phyloP scores from a whole-genome alignment of 225 moss, liverwort and hornwort species.

The Anthoceros angustus region DNA sequence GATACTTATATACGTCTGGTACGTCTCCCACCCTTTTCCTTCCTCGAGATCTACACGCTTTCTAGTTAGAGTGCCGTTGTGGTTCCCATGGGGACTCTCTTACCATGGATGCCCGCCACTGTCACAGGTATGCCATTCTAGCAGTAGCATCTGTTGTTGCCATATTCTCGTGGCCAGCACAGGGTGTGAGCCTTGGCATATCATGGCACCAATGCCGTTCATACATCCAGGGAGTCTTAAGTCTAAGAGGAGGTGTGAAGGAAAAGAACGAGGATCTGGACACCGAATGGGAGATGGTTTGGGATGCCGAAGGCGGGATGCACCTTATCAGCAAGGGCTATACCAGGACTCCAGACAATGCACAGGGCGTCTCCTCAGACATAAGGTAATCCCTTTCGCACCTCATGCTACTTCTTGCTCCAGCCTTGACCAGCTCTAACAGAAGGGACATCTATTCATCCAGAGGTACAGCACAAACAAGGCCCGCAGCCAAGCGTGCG shows the following conservation, averaged over 20 bases:
- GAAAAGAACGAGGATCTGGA: constrained; percentile 44
- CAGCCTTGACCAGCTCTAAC: background rate
- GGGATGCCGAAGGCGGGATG: constrained; percentile 82
- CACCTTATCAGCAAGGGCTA: constrained; percentile 45
- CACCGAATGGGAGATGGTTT: constrained; percentile 70
- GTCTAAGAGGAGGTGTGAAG: constrained; percentile 23
- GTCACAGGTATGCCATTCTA: constrained; percentile 44
- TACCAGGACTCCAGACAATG: background rate
- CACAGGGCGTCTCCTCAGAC: background rate
- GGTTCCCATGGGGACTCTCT: background rate
- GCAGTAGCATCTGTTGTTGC: constrained; percentile 35
- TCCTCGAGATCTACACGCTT: background rate
- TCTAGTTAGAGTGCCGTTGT: background rate
- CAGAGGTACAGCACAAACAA: constrained; percentile 14
- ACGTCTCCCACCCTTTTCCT: background rate
- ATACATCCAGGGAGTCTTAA: background rate
- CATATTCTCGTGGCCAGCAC: constrained; percentile 45
- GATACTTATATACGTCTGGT: constrained; percentile 54
- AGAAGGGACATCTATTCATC: background rate
- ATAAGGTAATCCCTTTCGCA: background rate
- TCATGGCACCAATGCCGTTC: constrained; percentile 3
- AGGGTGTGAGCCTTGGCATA: constrained; percentile 31
- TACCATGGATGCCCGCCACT: background rate
- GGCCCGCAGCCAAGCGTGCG: constrained; percentile 16
- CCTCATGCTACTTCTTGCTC: background rate